These are phyloP conservation scores for Clavariopsis aquatica DNA, from an alignment of 495 filamentous ascomycete species.

Conservation along the genomic window DNA sequence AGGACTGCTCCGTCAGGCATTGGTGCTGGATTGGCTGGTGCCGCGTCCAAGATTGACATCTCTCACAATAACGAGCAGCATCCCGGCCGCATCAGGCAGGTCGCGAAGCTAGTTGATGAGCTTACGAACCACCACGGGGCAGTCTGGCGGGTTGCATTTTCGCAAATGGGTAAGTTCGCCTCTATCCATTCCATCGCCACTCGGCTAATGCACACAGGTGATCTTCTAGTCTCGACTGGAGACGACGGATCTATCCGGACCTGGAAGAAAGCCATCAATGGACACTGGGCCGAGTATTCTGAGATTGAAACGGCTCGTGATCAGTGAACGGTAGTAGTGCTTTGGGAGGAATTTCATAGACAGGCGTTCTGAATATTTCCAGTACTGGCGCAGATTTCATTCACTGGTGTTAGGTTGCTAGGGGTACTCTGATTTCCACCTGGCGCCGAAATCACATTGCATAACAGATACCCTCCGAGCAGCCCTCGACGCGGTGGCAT, in stretches of 20 bases:
- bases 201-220: conserved; percentile 31
- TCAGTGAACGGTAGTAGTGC: neutral
- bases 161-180: conserved; percentile 40
- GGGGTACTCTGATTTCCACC: conserved; percentile 11
- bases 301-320: conserved; percentile 34
- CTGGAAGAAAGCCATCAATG: conserved; percentile 44
- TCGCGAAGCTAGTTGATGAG: conserved; percentile 43
- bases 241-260: conserved; percentile 44
- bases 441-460: conserved; percentile 14
- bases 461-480: conserved; percentile 23
- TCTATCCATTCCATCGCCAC: neutral
- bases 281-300: conserved; percentile 37
- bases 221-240: conserved; percentile 45
- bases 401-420: neutral
- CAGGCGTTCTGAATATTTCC: conserved; percentile 3
- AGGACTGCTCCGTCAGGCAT: conserved; percentile 45
- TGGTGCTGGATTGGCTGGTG: conserved; percentile 60
- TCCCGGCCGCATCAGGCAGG: conserved; percentile 45
- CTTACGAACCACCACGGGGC: conserved; percentile 44
- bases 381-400: neutral
- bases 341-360: neutral
- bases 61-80: conserved; percentile 25
- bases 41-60: conserved; percentile 26
- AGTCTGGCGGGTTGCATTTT: conserved; percentile 48
- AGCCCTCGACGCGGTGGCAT: conserved; percentile 4